A percentile compares a stretch with the other conserved stretches of the same genome.
Conservation (phyloP, 352 stramenopile genomes). For the Elongisporangium prolatum region DNA sequence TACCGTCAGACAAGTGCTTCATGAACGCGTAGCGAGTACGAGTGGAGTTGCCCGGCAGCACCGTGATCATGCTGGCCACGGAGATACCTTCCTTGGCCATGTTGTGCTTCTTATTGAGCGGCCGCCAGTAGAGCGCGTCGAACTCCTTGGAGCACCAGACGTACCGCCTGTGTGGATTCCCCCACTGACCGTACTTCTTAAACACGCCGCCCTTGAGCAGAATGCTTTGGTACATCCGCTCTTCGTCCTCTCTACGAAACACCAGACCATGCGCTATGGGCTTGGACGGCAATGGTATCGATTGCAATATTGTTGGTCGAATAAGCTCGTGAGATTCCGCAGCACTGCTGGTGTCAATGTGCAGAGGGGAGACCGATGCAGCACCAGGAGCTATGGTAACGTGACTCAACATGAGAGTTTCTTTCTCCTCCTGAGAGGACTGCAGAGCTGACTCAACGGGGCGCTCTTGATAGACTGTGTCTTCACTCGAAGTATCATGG, state of each 20-base stretch:
- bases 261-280: not conserved
- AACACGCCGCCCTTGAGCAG: slow-evolving; percentile 66
- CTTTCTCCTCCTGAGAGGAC: not conserved
- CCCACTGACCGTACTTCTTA: slow-evolving; percentile 75
- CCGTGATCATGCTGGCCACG: slow-evolving; percentile 34
- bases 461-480: not conserved
- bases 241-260: slow-evolving; percentile 29
- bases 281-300: not conserved
- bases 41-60: slow-evolving; percentile 53
- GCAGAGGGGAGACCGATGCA: not conserved
- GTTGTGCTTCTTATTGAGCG: slow-evolving; percentile 63
- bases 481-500: not conserved
- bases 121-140: slow-evolving; percentile 57
- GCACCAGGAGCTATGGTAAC: not conserved
- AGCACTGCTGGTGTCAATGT: not conserved
- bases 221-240: slow-evolving; percentile 47
- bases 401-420: not conserved
- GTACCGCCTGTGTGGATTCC: slow-evolving; percentile 65
- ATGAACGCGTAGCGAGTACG: slow-evolving; percentile 71
- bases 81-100: slow-evolving; percentile 52
- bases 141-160: slow-evolving; percentile 71
- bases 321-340: not conserved
- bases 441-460: not conserved
- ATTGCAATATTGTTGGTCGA: not conserved
- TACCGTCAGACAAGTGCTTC: slow-evolving; percentile 72